These are phyloP conservation scores for Panus rudis DNA, from an alignment of 768 basidiomycete species.

Conservation along the genomic window DNA sequence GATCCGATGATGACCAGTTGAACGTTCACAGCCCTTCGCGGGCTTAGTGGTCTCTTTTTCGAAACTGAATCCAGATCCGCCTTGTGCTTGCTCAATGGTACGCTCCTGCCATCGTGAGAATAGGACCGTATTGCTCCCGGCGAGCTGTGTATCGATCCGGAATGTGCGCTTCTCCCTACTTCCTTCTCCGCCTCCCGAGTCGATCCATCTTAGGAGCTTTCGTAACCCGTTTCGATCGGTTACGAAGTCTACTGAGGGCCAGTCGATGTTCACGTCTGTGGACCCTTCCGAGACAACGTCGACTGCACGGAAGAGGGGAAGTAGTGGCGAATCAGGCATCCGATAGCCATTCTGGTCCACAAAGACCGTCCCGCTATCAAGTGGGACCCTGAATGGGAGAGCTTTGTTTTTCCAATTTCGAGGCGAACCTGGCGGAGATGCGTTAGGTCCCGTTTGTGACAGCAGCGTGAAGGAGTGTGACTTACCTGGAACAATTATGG, in stretches of 20 bases:
- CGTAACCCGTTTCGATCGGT: conserved; percentile 63
- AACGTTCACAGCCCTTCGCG: conserved; percentile 41
- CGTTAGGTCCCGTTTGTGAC: no score
- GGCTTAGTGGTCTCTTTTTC: conserved; percentile 46
- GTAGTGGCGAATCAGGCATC: conserved; percentile 30
- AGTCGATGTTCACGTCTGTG: conserved; percentile 25
- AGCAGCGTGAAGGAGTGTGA: no score
- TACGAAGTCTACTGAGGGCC: conserved; percentile 36
- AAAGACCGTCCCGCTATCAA: conserved; percentile 41
- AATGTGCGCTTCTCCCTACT: conserved; percentile 40
- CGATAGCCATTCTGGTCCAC: conserved; percentile 54
- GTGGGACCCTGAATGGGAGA: conserved; percentile 45
- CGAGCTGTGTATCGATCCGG: conserved; percentile 62
- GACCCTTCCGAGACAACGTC: conserved; percentile 30
- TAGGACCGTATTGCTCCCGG: conserved; percentile 49
- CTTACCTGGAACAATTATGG: conserved; percentile 27
- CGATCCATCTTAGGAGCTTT: conserved; percentile 54
- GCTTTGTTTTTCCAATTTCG: conserved; percentile 44
- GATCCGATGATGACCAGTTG: conserved; percentile 55
- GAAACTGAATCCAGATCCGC: conserved; percentile 50
- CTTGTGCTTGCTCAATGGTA: conserved; percentile 15
- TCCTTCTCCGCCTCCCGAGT: no score
- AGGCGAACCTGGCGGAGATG: conserved; percentile 48
- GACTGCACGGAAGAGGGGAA: conserved; percentile 57
- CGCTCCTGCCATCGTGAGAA: conserved; percentile 52